Conservation (phyloP, 140 eudicot species). For the Stevia rebaudiana region DNA sequence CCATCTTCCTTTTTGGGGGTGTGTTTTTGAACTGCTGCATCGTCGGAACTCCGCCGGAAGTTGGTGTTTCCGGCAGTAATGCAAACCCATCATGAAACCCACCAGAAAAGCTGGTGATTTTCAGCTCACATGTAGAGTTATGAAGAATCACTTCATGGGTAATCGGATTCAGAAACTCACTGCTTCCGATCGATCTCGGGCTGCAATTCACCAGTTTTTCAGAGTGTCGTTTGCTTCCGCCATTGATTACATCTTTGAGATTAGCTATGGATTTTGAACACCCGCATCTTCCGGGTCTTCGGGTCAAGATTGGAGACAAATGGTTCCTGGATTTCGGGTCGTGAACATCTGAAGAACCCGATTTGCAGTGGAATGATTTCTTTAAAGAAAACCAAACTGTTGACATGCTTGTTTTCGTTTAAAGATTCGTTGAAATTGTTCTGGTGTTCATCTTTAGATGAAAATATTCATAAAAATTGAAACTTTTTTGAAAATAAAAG, state of each 20-base stretch:
- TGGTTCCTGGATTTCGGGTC: constrained; percentile 70
- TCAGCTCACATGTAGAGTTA: constrained; percentile 81
- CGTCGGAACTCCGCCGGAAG: constrained; percentile 51
- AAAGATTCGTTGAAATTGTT: background rate
- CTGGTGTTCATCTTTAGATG: background rate
- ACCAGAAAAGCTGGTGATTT: constrained; percentile 56
- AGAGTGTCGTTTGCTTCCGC: constrained; percentile 77
- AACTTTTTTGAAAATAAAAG: constrained; percentile 4
- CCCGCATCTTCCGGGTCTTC: constrained; percentile 58
- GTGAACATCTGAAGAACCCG: constrained; percentile 82
- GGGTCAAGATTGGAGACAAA: constrained; percentile 56
- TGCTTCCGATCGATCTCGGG: constrained; percentile 94
- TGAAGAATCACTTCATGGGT: constrained; percentile 84
- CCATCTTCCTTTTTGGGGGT: constrained; percentile 36
- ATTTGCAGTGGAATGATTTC: constrained; percentile 79
- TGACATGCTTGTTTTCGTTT: constrained; percentile 29
- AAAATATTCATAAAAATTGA: constrained; percentile 4
- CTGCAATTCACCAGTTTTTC: constrained; percentile 74
- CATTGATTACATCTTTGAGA: constrained; percentile 91
- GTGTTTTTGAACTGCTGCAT: constrained; percentile 46
- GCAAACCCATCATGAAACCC: constrained; percentile 39
- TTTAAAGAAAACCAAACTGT: constrained; percentile 92
- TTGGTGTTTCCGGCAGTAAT: constrained; percentile 56
- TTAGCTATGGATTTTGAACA: constrained; percentile 92
- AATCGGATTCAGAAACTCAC: constrained; percentile 74